Evolutionary conservation across 2,329 filamentous ascomycete species (phyloP).

Genomic region (Paraconiothyrium brasiliense): DNA sequence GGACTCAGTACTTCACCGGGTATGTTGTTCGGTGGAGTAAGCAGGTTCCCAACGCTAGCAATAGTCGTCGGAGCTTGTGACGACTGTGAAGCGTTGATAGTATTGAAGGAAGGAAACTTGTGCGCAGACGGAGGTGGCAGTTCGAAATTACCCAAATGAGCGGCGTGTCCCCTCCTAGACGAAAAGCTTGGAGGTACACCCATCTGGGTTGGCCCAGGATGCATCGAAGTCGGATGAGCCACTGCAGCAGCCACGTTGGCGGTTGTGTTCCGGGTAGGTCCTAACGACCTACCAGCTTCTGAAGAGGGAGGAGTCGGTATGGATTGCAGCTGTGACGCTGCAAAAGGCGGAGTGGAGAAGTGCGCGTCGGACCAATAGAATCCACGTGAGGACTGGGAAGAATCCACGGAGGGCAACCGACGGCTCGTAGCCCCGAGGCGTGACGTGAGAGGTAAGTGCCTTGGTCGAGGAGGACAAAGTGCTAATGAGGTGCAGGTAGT

Average conservation of each 20-base stretch:
- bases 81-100: conserved; percentile 54
- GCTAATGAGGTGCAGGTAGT: conserved; percentile 43
- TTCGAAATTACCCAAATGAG: conserved; percentile 74
- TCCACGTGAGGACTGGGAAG: conserved; percentile 57
- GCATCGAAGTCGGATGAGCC: conserved; percentile 69
- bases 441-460: conserved; percentile 37
- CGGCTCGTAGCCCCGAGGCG: conserved; percentile 41
- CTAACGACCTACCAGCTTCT: conserved; percentile 54
- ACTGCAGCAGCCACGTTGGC: conserved; percentile 71
- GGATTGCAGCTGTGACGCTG: conserved; percentile 51
- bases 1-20: conserved; percentile 70
- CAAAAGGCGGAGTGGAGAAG: conserved; percentile 47
- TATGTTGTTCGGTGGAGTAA: conserved; percentile 70
- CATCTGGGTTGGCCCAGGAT: conserved; percentile 68
- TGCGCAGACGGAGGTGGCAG: conserved; percentile 68
- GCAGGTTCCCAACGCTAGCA: conserved; percentile 67
- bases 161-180: conserved; percentile 74
- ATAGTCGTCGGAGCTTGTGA: conserved; percentile 57
- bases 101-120: conserved; percentile 60
- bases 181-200: conserved; percentile 72
- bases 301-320: conserved; percentile 53
- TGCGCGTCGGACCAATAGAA: conserved; percentile 58
- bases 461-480: conserved; percentile 45
- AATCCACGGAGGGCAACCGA: conserved; percentile 60
- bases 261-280: conserved; percentile 55